Evolutionary conservation across 108 stramenopile species (phyloP), one percentile per base, ranked within the genome.

Genomic region (Pseudonitzschia delicatissima): DNA sequence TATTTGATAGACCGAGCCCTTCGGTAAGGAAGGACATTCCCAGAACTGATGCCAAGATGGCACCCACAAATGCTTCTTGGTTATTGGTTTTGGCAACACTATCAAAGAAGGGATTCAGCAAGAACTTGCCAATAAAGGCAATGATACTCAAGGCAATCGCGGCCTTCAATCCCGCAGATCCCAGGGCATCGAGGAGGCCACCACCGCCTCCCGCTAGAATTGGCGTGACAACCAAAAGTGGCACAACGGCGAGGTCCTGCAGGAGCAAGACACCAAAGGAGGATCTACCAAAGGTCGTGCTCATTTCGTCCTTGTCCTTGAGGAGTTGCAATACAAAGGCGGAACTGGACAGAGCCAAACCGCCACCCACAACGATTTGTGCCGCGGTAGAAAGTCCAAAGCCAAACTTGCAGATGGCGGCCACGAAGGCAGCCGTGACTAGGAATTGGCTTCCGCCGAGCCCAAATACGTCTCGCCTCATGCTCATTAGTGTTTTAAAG

Each of bases 281-380:
- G 21, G 88, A 82, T 44, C 86, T 88, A 25, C 96, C 96, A 71
- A 91, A 92, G 5, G 76, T 64, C 15, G 95, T 90, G 15, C 77
- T 84, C 49, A 95, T 48, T 50, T 95, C 87, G 48, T 87, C 76
- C 60, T 95, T 91, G 76, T 97, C 96, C 72, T 85, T 86, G 35
- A 93, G 79, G 44, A 93, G 72, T 68, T 94, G 93, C 66, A 97
- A 75, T 27, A 97, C 96, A 82, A 97, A 97, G 36, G 95, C 96
- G n/a, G 92, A 94, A 63, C 87, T 89, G 9, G 81, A 87, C 4
- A 97, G 78, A 11, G 95, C 92, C 40, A 96, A 64, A 1, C 92
- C 92, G 27, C 96, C 96, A 36, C 96, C 96, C 32, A 97, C 63
- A 35, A 94, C 87, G 37, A 92, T 73, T 61, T 76, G 62, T 26